Base-by-base conservation (phyloP, 768 basidiomycete species). In the Rubroboletus satanas region DNA sequence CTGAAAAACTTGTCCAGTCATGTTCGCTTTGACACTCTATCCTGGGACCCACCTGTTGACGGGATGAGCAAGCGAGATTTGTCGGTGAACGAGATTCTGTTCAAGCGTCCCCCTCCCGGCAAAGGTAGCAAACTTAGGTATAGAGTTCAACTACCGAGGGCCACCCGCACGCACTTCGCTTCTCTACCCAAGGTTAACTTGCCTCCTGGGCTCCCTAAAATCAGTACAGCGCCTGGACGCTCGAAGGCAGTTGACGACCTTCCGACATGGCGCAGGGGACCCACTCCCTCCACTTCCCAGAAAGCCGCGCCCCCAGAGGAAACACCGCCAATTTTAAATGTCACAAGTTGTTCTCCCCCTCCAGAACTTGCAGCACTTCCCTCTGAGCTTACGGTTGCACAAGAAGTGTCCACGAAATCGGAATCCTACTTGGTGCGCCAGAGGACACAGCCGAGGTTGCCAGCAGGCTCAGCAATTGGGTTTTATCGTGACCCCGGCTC, bases 41-140 rank as follows among this genome's bases (percentile, higher is more conserved):
- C 87, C 3, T 88, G 85, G 71, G 80, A 83, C 32, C 88, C 90
- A 49, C 85, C 87, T 17, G 77, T 86, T 14, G 79, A 81, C 52
- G 83, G 81, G 45, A 85, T 85, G 82, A 80, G 61, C 49, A 79
- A 72, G 41, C 75, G 79, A 45, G 85, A 86, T 53, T 74, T 86
- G 44, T 82, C 82, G 18, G 53, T 89, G 38, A 85, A 88, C 59
- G 83, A 87, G 29, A 66, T 85, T 37, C 70, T 92, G 35, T 88
- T 90, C 70, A 77, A 69, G 54, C 79, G 73, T 57, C 74, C 76
- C 15, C 59, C 58, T 21, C 49, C 62, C 12, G 52, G 50, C 39
- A 76, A 68, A 54, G 73, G 76, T 15, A 63, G 56, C 45, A 73
- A 62, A 53, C 43, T 53, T 17, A 71, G 65, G 56, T 76, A 68